Conservation (phyloP, 2,329 filamentous ascomycete genomes). For the Colletotrichum viniferum region DNA sequence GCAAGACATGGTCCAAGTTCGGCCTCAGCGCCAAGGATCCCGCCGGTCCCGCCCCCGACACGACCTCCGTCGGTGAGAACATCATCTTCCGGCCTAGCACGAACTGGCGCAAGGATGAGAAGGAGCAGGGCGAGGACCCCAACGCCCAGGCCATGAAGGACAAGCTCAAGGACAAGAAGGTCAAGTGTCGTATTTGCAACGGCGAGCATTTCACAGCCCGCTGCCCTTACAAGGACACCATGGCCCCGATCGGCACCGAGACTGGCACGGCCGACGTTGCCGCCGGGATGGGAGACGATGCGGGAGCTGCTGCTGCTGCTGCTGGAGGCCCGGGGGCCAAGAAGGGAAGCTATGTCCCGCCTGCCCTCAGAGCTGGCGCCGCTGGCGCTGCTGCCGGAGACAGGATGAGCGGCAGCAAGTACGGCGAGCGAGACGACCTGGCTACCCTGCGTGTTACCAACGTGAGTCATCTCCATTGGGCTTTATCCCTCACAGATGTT, state of each 20-base stretch:
- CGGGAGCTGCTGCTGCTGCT: conserved; percentile 49
- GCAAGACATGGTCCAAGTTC: conserved; percentile 93
- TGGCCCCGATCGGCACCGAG: conserved; percentile 79
- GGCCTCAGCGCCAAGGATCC: conserved; percentile 86
- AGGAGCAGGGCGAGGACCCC: conserved; percentile 76
- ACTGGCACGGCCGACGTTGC: conserved; percentile 57
- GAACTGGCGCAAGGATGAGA: conserved; percentile 92
- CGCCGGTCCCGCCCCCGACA: conserved; percentile 82
- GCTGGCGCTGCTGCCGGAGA: conserved; percentile 69
- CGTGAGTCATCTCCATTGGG: conserved; percentile 60
- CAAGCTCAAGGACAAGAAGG: conserved; percentile 97
- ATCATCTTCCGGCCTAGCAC: conserved; percentile 93
- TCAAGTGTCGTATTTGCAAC: conserved; percentile 99
- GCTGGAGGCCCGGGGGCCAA: conserved; percentile 69
- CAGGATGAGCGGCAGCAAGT: conserved; percentile 84
- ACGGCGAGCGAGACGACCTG: conserved; percentile 89
- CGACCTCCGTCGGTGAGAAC: conserved; percentile 94
- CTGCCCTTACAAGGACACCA: conserved; percentile 99
- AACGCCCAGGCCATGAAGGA: conserved; percentile 78
- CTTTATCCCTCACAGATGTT: neutral
- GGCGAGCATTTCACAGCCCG: conserved; percentile 99
- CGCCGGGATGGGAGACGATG: conserved; percentile 58
- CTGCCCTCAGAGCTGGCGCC: conserved; percentile 79
- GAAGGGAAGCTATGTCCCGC: conserved; percentile 90
- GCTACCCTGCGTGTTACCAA: conserved; percentile 98